Evolutionary conservation across 345 rosid genomes (phyloP).

Genomic region (Hibiscus tridactylites): DNA sequence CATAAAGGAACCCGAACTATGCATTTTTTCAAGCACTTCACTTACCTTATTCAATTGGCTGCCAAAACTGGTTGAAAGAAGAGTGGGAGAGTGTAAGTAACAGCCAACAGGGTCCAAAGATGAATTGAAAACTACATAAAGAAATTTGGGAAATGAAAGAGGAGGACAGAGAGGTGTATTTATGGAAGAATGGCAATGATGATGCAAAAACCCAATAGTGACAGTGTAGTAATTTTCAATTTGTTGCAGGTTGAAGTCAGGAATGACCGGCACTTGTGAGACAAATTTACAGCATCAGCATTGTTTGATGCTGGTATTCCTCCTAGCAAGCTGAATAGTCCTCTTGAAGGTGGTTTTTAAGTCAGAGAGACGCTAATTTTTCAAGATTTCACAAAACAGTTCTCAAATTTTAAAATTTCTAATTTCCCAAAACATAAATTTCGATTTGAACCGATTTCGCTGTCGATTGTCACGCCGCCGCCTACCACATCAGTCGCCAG

Average conservation of each 20-base stretch:
- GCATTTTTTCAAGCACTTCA: conserved; percentile 7
- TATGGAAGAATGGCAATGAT: conserved; percentile 3
- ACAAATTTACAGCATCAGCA: no score
- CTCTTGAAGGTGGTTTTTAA: no score
- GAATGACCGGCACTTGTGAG: conserved; percentile 8
- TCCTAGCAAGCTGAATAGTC: no score
- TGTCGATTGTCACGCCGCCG: no score
- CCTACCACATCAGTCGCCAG: no score
- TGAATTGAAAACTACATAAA: not conserved
- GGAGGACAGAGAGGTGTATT: not conserved
- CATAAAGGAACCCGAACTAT: conserved; percentile 40
- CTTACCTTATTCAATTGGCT: not conserved
- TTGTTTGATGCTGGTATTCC: no score
- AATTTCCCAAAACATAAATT: no score
- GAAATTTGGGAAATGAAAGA: not conserved
- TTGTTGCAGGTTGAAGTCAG: conserved; percentile 25
- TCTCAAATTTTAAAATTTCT: no score
- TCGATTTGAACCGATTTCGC: no score
- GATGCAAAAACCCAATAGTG: conserved; percentile 18
- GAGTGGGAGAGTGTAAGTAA: not conserved
- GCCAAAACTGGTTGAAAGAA: not conserved
- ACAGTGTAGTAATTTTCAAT: not conserved
- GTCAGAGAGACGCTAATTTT: no score
- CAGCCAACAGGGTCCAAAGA: not conserved
- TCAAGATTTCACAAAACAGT: no score